Conservation (phyloP, 257 asterid species). For the Solanum etuberosum region DNA sequence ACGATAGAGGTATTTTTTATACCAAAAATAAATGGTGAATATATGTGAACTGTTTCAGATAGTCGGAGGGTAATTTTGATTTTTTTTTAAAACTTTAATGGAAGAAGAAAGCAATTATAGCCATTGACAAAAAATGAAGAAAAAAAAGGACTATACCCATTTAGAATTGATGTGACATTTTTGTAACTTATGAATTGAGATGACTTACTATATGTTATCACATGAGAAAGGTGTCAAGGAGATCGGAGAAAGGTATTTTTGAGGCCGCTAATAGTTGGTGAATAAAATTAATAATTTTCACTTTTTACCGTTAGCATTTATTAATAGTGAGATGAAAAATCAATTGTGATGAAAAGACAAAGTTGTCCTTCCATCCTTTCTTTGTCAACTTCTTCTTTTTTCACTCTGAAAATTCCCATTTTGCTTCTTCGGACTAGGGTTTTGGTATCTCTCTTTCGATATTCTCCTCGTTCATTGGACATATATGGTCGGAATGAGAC, state of each 20-base stretch:
- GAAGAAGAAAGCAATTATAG: not conserved
- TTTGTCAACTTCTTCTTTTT: constrained; percentile 9
- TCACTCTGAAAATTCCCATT: not conserved
- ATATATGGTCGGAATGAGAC: constrained; percentile 71
- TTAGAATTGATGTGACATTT: not conserved
- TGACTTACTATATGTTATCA: no score
- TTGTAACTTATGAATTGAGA: not conserved
- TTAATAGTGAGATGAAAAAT: not conserved
- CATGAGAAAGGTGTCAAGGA: no score
- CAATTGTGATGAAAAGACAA: not conserved
- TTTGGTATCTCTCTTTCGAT: constrained; percentile 22
- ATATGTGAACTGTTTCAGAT: no score
- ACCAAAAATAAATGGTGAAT: no score
- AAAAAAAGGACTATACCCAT: not conserved
- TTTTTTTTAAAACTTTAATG: no score
- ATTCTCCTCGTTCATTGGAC: not conserved
- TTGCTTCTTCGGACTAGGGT: not conserved
- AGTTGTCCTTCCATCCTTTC: constrained; percentile 11
- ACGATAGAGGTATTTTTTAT: no score
- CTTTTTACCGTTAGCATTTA: not conserved
- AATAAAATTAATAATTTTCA: no score
- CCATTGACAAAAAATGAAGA: not conserved
- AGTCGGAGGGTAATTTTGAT: no score
- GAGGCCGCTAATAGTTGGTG: no score
- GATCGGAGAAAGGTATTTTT: no score